Percentiles rank a stretch among this genome's conserved stretches.
Evolutionary conservation across 202 grass and related monocot species (phyloP).

Genomic region (Carex arenaria): DNA sequence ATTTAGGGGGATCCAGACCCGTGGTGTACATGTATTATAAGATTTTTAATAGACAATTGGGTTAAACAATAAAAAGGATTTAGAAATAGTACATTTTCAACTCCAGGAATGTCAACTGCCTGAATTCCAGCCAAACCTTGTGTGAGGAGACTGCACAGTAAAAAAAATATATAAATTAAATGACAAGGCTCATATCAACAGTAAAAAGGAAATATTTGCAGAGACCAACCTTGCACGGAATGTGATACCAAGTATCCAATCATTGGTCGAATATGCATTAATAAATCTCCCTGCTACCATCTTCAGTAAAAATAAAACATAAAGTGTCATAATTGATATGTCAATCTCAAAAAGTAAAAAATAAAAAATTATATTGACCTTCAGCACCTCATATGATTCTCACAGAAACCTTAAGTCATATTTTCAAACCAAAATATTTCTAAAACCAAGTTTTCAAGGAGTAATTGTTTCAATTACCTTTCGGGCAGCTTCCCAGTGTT

Average conservation of each 20-base stretch:
- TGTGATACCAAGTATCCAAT: conserved; percentile 96
- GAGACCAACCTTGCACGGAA: conserved; percentile 78
- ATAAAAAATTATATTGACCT: neutral
- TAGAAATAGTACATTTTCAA: conserved; percentile 67
- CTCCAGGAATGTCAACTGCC: conserved; percentile 69
- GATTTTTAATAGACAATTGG: neutral
- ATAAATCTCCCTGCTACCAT: conserved; percentile 90
- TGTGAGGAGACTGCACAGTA: conserved; percentile 54
- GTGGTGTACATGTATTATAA: neutral
- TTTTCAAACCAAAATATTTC: neutral
- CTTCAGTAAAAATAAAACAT: conserved; percentile 27
- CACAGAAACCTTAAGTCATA: neutral
- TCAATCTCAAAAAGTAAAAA: neutral
- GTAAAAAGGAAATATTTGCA: neutral
- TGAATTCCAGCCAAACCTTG: conserved; percentile 98
- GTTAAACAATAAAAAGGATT: neutral
- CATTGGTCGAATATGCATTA: conserved; percentile 86
- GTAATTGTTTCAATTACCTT: conserved; percentile 41
- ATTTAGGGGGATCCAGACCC: too few relatives aligned
- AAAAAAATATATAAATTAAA: neutral
- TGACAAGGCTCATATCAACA: neutral
- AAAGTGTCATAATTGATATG: conserved; percentile 7
- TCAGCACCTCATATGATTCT: neutral
- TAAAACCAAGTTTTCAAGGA: neutral
- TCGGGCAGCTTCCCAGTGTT: conserved; percentile 68